Percentiles rank a stretch among this genome's conserved stretches.
Evolutionary conservation across 495 filamentous ascomycete species (phyloP).

Genomic region (Neurospora africana): DNA sequence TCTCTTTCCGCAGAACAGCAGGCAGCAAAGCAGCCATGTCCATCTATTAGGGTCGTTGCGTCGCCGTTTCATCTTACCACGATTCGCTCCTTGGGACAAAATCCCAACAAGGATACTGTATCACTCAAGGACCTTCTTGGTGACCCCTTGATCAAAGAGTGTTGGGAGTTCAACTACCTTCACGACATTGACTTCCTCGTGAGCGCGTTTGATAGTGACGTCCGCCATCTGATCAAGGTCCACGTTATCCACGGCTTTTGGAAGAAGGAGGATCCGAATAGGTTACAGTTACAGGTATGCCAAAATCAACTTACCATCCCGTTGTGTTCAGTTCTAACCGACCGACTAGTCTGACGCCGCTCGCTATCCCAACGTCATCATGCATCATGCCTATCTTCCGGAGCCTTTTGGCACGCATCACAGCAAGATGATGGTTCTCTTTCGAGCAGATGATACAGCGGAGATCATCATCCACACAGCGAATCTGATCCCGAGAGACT

Average conservation of each 20-base stretch:
- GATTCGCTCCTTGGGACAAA: constrained; percentile 51
- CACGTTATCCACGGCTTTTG: constrained; percentile 83
- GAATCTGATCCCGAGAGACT: constrained; percentile 79
- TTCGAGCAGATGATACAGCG: constrained; percentile 65
- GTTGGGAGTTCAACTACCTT: constrained; percentile 86
- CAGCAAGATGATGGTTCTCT: constrained; percentile 71
- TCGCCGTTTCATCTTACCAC: constrained; percentile 70
- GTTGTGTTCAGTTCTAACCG: not conserved
- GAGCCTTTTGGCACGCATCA: constrained; percentile 80
- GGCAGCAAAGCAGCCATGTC: not conserved
- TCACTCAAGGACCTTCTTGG: constrained; percentile 63
- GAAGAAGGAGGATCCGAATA: constrained; percentile 59
- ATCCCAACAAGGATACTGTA: constrained; percentile 57
- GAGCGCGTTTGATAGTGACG: constrained; percentile 57
- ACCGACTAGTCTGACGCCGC: constrained; percentile 23
- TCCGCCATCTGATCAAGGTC: constrained; percentile 51
- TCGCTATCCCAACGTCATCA: constrained; percentile 55
- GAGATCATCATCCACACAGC: constrained; percentile 83
- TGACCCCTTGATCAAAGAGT: constrained; percentile 72
- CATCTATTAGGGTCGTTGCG: constrained; percentile 4
- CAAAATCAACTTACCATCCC: not conserved
- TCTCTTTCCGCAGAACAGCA: not conserved
- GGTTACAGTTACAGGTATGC: constrained; percentile 51
- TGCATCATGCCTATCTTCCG: constrained; percentile 71
- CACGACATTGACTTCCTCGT: constrained; percentile 68